Percentiles rank a stretch among this genome's conserved stretches.
Evolutionary conservation across 1,284 basidiomycete genomes (phyloP).

Genomic region (Puccinia sorghi): DNA sequence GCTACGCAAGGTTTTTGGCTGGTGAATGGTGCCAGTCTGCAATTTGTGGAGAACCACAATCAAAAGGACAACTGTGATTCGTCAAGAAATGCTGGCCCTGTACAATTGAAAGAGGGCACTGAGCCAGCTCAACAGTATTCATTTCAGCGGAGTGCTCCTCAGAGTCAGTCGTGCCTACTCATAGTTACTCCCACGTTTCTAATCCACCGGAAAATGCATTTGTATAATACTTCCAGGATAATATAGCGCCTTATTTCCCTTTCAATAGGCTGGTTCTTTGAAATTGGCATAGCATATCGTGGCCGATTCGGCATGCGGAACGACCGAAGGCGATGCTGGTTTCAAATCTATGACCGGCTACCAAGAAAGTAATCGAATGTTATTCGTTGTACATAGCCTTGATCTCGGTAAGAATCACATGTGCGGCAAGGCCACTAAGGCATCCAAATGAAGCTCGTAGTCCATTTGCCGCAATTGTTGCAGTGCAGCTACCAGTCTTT

Average conservation of each 20-base stretch:
- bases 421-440: not conserved
- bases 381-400: not conserved
- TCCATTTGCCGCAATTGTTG: not conserved
- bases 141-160: not conserved
- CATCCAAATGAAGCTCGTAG: not conserved
- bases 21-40: not conserved
- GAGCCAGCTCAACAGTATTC: not conserved
- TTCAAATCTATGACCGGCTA: no score
- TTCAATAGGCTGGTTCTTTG: no score
- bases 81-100: not conserved
- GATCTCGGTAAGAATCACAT: not conserved
- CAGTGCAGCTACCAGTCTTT: not conserved
- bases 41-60: constrained; percentile 12
- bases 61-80: constrained; percentile 1
- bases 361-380: not conserved
- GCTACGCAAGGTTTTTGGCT: not conserved
- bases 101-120: not conserved
- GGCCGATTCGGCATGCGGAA: no score
- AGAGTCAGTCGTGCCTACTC: not conserved
- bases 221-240: not conserved
- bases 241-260: no score
- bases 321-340: no score
- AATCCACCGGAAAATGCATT: not conserved
- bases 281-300: no score
- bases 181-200: not conserved